Base-by-base conservation (phyloP, 2,329 filamentous ascomycete species). In the Coniochaeta pulveracea region DNA sequence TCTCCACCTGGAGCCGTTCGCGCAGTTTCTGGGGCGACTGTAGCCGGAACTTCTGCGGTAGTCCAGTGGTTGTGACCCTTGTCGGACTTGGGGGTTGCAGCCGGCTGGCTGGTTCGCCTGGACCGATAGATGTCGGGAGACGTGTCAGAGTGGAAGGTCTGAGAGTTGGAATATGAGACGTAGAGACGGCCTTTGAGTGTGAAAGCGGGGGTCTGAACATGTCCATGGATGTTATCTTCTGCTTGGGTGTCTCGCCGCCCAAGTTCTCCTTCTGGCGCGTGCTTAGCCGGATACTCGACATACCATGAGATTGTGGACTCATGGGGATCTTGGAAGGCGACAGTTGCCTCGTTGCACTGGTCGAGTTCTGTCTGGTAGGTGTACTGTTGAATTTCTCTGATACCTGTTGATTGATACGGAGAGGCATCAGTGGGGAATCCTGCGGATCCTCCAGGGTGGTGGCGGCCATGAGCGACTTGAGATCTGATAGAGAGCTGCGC, bases 401-500 rank as follows among this genome's bases (percentile, higher is more conserved):
- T 2, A 66, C 72, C 41, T 67, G 59, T 43, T 66, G 58, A 50
- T 67, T 63, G 43, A 66, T 54, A 41, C 66, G 64, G 15, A 74
- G 53, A 3, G 69, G 67, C 49, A 66, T 63, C 10, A 62, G 43
- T 7, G 57, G 44, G 22, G 46, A 58, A 8, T 8, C 8, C 8
- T 23, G 21, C n/a, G n/a, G n/a, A 48, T 52, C 63, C 47, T 57
- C 60, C 1, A 79, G 55, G 9, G 63, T 69, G 7, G 77, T 65
- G 35, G 73, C 66, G 25, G 67, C 69, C 57, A 89, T 77, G 12
- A 84, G 61, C 12, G 41, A 44, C 43, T 55, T 81, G 30, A 96
- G 66, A 53, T 96, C 89, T 4, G 88, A 94, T 26, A 96, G 61
- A 17, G 88, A 95, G 58, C 88, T 95, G 51, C 89, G 78, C 35